Evolutionary conservation across 306 rosid species (phyloP).

Genomic region (Lathyrus sativus): DNA sequence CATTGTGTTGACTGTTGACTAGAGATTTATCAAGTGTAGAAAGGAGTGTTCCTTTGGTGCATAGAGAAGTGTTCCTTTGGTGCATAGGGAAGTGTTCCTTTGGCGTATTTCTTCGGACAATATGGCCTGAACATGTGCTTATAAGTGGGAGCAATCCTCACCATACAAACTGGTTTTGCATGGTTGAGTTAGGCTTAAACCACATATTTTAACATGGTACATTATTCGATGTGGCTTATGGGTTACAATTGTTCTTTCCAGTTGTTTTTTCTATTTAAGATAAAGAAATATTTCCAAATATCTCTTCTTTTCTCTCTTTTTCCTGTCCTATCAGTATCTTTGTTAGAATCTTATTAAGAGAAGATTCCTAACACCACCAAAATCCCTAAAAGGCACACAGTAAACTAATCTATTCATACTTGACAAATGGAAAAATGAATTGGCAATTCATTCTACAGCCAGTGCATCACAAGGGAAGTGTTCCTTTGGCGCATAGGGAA

Average conservation of each 20-base stretch:
- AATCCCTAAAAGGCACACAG: not conserved
- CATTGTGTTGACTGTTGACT: conserved; percentile 3
- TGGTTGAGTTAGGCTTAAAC: too few relatives aligned
- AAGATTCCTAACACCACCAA: not conserved
- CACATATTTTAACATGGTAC: too few relatives aligned
- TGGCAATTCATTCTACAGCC: not conserved
- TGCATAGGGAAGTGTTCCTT: not conserved
- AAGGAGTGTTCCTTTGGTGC: not conserved
- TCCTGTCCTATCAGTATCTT: not conserved
- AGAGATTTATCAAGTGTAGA: not conserved
- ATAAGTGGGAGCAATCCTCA: too few relatives aligned
- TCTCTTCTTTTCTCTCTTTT: conserved; percentile 3
- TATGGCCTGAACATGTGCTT: too few relatives aligned
- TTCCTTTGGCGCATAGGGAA: too few relatives aligned
- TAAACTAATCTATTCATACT: not conserved
- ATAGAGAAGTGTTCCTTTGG: not conserved
- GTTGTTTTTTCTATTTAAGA: not conserved
- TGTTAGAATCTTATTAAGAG: not conserved
- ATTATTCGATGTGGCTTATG: too few relatives aligned
- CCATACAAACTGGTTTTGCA: too few relatives aligned
- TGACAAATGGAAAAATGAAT: conserved; percentile 4
- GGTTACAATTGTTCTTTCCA: not conserved
- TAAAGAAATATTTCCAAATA: not conserved
- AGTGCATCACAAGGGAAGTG: too few relatives aligned
- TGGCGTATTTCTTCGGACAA: not conserved